A percentile compares a stretch with the other conserved stretches of the same genome.
Conservation (phyloP, 257 asterid genomes). For the Rhazya stricta region DNA sequence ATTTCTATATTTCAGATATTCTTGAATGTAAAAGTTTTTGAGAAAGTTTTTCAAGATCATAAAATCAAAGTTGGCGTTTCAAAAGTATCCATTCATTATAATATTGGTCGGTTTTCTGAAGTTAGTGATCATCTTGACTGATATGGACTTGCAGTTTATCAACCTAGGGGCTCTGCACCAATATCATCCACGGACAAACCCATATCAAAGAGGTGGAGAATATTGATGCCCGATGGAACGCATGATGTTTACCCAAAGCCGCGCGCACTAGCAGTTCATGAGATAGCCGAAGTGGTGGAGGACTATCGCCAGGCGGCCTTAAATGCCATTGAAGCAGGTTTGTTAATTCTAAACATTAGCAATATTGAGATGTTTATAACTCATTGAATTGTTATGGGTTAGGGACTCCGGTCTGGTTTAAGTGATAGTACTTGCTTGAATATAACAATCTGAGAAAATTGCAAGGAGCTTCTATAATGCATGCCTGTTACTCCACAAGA, state of each 20-base stretch:
- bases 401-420: too few species aligned
- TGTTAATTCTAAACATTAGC: constrained; percentile 1
- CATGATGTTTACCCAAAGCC: constrained; percentile 67
- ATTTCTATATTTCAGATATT: neutral
- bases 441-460: too few species aligned
- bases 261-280: constrained; percentile 42
- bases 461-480: too few species aligned
- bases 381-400: too few species aligned
- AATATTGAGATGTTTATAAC: too few species aligned
- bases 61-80: too few species aligned
- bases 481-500: too few species aligned
- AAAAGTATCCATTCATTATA: neutral
- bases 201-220: constrained; percentile 90
- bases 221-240: constrained; percentile 72
- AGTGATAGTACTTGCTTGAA: too few species aligned
- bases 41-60: too few species aligned
- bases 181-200: constrained; percentile 79
- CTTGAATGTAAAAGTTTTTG: neutral
- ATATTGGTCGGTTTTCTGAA: neutral
- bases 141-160: constrained; percentile 46
- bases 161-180: constrained; percentile 70
- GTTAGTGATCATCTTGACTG: neutral
- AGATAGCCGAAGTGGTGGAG: constrained; percentile 54
- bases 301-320: constrained; percentile 75
- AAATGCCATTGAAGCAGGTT: constrained; percentile 95